Evolutionary conservation across 192 early-diverging fungal genomes (phyloP).

Genomic region (Backusella tarrabulga): DNA sequence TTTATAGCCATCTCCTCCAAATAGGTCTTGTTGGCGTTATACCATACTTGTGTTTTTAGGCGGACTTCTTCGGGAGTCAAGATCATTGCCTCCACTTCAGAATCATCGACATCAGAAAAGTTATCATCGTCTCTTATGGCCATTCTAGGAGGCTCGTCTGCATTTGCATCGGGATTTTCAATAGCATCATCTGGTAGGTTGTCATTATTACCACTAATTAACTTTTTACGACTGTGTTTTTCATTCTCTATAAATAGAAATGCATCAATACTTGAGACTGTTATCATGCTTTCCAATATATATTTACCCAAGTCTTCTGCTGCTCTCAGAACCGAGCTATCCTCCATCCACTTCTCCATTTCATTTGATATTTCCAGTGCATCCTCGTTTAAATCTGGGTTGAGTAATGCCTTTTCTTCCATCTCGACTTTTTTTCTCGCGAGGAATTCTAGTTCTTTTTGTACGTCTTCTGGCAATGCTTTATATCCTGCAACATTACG

Average conservation of each 20-base stretch:
- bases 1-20: constrained; percentile 60
- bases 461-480: background rate
- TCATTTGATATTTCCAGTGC: constrained; percentile 42
- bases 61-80: too few species aligned
- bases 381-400: constrained; percentile 47
- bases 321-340: constrained; percentile 32
- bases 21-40: constrained; percentile 1
- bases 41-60: too few species aligned
- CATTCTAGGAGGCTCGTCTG: background rate
- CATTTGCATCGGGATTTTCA: background rate
- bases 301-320: constrained; percentile 27
- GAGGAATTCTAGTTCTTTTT: background rate
- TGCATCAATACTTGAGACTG: background rate
- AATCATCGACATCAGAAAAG: constrained; percentile 69
- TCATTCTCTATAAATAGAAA: constrained; percentile 19
- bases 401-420: background rate
- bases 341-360: constrained; percentile 33
- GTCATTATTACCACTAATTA: background rate
- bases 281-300: too few species aligned
- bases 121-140: constrained; percentile 13
- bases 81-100: constrained; percentile 58
- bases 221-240: background rate
- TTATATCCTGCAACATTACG: background rate
- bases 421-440: background rate
- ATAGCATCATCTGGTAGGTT: constrained; percentile 8